Percentiles rank a stretch among this genome's conserved stretches.
phyloP scores from a whole-genome alignment of 2,329 filamentous ascomycete genomes.

The Talaromyces sp. region DNA sequence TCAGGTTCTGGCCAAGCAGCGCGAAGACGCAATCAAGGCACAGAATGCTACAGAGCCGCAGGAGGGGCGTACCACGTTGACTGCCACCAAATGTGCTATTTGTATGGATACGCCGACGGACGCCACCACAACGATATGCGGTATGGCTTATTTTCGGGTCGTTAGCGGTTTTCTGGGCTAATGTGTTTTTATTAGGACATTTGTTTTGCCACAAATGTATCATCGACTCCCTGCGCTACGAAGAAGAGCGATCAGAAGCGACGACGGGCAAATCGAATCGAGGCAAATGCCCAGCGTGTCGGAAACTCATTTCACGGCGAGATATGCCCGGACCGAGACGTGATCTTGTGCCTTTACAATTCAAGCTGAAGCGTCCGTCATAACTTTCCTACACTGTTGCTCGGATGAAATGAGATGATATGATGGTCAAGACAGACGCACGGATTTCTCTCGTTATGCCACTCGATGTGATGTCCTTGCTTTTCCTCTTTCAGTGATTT shows the following conservation, averaged over 20 bases:
- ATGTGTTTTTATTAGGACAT: slow-evolving; percentile 42
- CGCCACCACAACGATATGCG: slow-evolving; percentile 56
- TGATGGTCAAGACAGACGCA: too few species aligned
- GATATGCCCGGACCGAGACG: slow-evolving; percentile 30
- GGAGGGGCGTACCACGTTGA: slow-evolving; percentile 34
- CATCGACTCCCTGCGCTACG: slow-evolving; percentile 53
- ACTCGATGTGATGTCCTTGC: neutral
- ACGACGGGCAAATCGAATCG: slow-evolving; percentile 23
- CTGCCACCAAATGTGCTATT: slow-evolving; percentile 54
- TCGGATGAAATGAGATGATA: neutral
- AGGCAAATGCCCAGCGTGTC: slow-evolving; percentile 42
- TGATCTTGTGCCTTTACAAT: slow-evolving; percentile 33
- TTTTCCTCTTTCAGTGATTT: neutral
- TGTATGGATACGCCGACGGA: slow-evolving; percentile 59
- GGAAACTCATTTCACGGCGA: slow-evolving; percentile 33
- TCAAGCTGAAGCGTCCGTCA: slow-evolving; percentile 23
- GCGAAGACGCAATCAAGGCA: slow-evolving; percentile 46
- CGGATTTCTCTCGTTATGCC: neutral
- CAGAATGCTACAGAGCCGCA: slow-evolving; percentile 30
- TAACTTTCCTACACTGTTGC: neutral
- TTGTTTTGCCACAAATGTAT: slow-evolving; percentile 61
- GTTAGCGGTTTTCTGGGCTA: neutral
- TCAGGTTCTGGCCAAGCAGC: slow-evolving; percentile 47
- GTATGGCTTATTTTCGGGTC: slow-evolving; percentile 33
- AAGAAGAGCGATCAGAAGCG: slow-evolving; percentile 44